Base-by-base conservation (phyloP, 257 asterid species). In the Nicotiana attenuata region DNA sequence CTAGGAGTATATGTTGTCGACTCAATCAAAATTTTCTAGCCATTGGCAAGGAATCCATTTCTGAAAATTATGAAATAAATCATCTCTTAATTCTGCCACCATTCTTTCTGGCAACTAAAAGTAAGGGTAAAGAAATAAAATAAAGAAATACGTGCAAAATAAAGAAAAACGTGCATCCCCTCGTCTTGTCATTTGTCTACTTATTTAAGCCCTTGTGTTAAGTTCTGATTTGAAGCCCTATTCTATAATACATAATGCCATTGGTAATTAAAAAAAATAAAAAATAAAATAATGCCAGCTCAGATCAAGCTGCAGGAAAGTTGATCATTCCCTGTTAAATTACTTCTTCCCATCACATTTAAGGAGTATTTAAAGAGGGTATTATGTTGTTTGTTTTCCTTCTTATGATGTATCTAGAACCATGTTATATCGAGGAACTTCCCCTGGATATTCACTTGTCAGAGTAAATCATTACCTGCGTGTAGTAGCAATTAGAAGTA, bases 21-120 rank as follows among this genome's bases (percentile, higher is more conserved):
- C 77, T 69, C 31, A 41, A 69, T 69, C 77, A 69, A 41, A 69
- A 17, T 69, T 69, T 69, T 69, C 77, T 20, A n/a, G 57, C 77
- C 57, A 9, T 69, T 38, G 31, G 56, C 77, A 38, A 2, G 20
- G 33, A 69, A 20, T 41, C 57, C 41, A 69, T 31, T 69, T 69
- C 77, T 69, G 57, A 69, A 69, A 69, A 15, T 19, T 20, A 59
- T 20, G 65, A 59, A 59, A 9, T 57, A n/a, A 59, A 1, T 59
- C 65, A 59, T 59, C 65, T 59, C 28, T 7, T n/a, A 55, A 6
- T 59, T 59, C 65, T 11, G 20, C 8, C 8, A 8, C 65, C 28
- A 59, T 59, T 8, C 65, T 59, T 59, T 59, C 65, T 59, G 28
- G 20, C 5, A 28, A 1, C 28, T 10, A 59, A 59, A 56, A 8